Percentiles rank a stretch among this genome's conserved stretches.
These are phyloP conservation scores for Luffa acutangula DNA, from an alignment of 306 rosid species.

Conservation along the genomic window DNA sequence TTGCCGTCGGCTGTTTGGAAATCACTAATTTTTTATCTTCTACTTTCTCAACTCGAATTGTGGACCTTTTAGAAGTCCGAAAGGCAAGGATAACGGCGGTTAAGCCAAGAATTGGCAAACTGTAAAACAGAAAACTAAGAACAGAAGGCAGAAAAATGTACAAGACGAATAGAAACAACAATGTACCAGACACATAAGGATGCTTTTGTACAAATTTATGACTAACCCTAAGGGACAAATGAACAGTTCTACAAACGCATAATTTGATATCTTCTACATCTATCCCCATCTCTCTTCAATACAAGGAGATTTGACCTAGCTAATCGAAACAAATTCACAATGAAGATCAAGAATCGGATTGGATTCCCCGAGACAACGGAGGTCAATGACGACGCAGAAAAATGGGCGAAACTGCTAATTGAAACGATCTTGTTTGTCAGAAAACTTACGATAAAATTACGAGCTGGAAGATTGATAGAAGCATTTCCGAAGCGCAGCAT, in stretches of 20 bases:
- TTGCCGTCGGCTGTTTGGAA: neutral
- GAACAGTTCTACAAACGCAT: conserved; percentile 23
- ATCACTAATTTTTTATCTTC: conserved; percentile 6
- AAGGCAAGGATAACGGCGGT: conserved; percentile 40
- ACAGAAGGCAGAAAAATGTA: conserved; percentile 42
- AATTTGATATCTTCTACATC: conserved; percentile 34
- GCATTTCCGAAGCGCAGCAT: neutral
- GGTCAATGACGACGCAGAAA: neutral
- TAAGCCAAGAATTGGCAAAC: conserved; percentile 53
- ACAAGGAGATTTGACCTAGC: neutral
- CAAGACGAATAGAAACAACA: conserved; percentile 14
- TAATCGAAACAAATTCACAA: neutral
- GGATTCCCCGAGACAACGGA: neutral
- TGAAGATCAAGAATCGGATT: neutral
- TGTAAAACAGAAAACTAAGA: conserved; percentile 31
- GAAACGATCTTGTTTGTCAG: neutral
- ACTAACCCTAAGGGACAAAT: conserved; percentile 23
- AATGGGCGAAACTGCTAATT: neutral
- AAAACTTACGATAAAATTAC: neutral
- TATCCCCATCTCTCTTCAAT: conserved; percentile 40
- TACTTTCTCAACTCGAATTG: conserved; percentile 17
- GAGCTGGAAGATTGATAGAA: neutral
- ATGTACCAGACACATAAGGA: conserved; percentile 32
- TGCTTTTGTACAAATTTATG: conserved; percentile 27
- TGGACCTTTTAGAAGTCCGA: conserved; percentile 61